Base-by-base conservation (phyloP, 2,329 filamentous ascomycete species). In the Claviceps purpurea region DNA sequence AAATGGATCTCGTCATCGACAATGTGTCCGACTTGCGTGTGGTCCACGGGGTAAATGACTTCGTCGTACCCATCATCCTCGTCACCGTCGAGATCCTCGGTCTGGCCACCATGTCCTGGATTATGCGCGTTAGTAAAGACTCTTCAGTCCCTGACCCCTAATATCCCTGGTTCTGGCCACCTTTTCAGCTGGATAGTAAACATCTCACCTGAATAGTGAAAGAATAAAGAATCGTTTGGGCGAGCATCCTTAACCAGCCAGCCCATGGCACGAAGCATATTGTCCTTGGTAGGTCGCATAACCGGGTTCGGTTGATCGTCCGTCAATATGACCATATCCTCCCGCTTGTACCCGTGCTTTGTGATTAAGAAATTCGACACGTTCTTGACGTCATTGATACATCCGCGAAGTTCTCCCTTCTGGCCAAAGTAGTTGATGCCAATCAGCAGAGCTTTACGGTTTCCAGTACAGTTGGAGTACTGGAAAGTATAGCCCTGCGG, bases 341-440 rank as follows among this genome's bases (percentile, higher is more conserved):
- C 85, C 55, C 82, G 73, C 73, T 81, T 84, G 68, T 89, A 89
- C 49, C 77, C 74, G 62, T 85, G 84, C 54, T 74, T 73, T 64
- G 82, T 74, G 57, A 82, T 81, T 55, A 89, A 69, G 66, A 87
- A 89, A 51, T 70, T 69, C 37, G 83, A 87, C 67, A 89, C 78
- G 64, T 89, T 89, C 69, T 84, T 81, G 38, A 85, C 83, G 64
- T 89, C 85, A 68, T 89, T 89, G 75, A 89, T 87, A 68, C 85
- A 89, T 44, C 85, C 85, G 54, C 81, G 74, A 50, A 89, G 76
- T 72, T 87, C 82, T 48, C 79, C 84, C 22, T 81, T 69, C 62
- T 86, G 82, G 50, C 81, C 80, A 60, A 88, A 84, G 71, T 89
- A 89, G 73, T 89, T 89, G 73, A 89, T 87, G 50, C 85, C 85